phyloP scores from a whole-genome alignment of 2,329 filamentous ascomycete species.

The Moelleriella libera region DNA sequence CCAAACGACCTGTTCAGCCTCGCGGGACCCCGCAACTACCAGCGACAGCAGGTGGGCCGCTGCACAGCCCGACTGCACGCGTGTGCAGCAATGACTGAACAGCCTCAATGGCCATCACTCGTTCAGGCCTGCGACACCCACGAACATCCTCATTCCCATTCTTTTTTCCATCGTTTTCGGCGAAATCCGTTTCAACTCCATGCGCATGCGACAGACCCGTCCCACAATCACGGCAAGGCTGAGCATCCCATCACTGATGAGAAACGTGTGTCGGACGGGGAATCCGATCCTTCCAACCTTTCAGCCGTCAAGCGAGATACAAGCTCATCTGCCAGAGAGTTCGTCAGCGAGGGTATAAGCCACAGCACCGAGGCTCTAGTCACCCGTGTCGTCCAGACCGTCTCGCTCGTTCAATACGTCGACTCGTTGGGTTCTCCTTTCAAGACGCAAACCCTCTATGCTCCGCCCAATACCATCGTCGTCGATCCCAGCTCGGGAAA shows the following conservation, averaged over 20 bases:
- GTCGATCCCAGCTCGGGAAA: constrained; percentile 20
- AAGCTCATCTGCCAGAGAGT: constrained; percentile 6
- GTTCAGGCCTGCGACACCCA: constrained; percentile 17
- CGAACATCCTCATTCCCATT: constrained; percentile 13
- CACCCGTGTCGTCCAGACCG: constrained; percentile 36
- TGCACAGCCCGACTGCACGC: constrained; percentile 5
- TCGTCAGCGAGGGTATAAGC: constrained; percentile 3
- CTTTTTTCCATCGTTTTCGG: constrained; percentile 8
- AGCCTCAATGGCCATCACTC: constrained; percentile 21
- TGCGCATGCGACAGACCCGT: constrained; percentile 1
- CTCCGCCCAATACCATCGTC: constrained; percentile 22
- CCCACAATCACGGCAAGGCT: constrained; percentile 5
- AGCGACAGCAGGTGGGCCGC: constrained; percentile 1
- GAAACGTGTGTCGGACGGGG: constrained; percentile 8
- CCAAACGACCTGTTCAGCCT: constrained; percentile 1
- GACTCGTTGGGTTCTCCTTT: constrained; percentile 32
- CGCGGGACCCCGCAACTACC: constrained; percentile 7
- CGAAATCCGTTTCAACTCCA: constrained; percentile 6
- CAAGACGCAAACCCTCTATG: constrained; percentile 26
- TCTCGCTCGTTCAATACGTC: constrained; percentile 39
- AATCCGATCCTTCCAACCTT: constrained; percentile 3
- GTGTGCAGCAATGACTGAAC: constrained; percentile 18
- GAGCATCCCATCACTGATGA: constrained; percentile 12
- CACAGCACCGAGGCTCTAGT: constrained; percentile 14
- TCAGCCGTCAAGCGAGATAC: constrained; percentile 2